These are phyloP conservation scores for Phialemoniopsis sp. DNA, from an alignment of 2,329 filamentous ascomycete genomes.

Conservation along the genomic window DNA sequence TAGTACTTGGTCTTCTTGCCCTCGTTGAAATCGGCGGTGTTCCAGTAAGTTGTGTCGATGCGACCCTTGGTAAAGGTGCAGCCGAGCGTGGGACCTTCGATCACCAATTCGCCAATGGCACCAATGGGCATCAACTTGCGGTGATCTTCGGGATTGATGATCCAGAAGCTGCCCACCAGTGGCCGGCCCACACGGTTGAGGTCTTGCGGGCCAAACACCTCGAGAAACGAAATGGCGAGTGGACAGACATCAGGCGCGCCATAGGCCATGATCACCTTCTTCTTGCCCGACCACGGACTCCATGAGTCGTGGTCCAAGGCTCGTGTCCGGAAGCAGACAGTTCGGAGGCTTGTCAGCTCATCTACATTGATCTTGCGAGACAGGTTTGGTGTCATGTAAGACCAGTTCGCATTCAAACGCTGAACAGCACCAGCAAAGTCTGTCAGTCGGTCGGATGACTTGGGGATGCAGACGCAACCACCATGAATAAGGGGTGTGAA, in stretches of 20 bases:
- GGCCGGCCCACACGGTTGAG: slow-evolving; percentile 40
- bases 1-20: slow-evolving; percentile 31
- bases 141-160: slow-evolving; percentile 47
- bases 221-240: slow-evolving; percentile 43
- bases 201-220: slow-evolving; percentile 29
- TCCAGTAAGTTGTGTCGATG: slow-evolving; percentile 18
- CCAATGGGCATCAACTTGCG: slow-evolving; percentile 48
- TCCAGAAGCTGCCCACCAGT: slow-evolving; percentile 44
- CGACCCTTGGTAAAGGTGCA: slow-evolving; percentile 28
- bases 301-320: slow-evolving; percentile 46
- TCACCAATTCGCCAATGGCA: slow-evolving; percentile 52
- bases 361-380: slow-evolving; percentile 37
- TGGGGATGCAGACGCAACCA: slow-evolving; percentile 56
- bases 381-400: slow-evolving; percentile 56
- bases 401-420: slow-evolving; percentile 45
- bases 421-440: slow-evolving; percentile 46
- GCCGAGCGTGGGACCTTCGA: slow-evolving; percentile 50
- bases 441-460: slow-evolving; percentile 40
- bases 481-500: slow-evolving; percentile 51
- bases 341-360: slow-evolving; percentile 29
- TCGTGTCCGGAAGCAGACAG: slow-evolving; percentile 41
- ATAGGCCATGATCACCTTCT: slow-evolving; percentile 44
- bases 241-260: slow-evolving; percentile 48
- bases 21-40: slow-evolving; percentile 14
- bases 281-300: slow-evolving; percentile 37